A percentile compares a stretch with the other conserved stretches of the same genome.
These are phyloP conservation scores for Fusarium beomiforme DNA, from an alignment of 2,329 filamentous ascomycete species.

Conservation along the genomic window DNA sequence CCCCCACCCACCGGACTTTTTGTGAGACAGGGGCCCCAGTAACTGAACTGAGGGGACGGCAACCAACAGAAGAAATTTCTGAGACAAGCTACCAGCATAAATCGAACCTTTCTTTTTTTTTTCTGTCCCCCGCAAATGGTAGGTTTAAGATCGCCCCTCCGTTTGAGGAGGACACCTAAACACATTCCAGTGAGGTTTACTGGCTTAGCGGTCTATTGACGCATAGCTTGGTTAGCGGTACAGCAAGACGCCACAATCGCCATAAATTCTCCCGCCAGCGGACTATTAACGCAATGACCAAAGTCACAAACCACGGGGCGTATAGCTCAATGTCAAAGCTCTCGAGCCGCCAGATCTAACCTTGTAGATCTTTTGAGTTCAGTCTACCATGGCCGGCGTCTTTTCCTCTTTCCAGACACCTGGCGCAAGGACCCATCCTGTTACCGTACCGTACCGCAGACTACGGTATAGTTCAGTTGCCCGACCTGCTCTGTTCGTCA, in stretches of 20 bases:
- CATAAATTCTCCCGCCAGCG: not conserved
- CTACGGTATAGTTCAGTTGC: no score
- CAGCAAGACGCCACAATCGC: not conserved
- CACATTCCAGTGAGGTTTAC: not conserved
- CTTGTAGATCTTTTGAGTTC: not conserved
- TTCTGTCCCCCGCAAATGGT: not conserved
- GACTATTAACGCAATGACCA: no score
- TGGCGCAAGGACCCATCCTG: not conserved
- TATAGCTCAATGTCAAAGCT: not conserved
- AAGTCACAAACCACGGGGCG: not conserved
- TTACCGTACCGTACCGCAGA: constrained; percentile 1
- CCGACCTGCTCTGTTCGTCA: constrained; percentile 3
- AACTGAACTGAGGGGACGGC: not conserved
- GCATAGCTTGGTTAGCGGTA: not conserved
- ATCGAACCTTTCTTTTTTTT: not conserved
- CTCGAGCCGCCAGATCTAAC: constrained; percentile 1
- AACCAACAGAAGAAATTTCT: not conserved
- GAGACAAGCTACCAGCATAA: not conserved
- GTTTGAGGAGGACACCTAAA: not conserved
- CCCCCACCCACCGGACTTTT: not conserved
- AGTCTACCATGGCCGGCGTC: not conserved
- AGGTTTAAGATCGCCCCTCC: not conserved
- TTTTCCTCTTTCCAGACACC: not conserved
- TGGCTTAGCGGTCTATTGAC: not conserved
- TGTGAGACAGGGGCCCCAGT: not conserved